Base-by-base conservation (phyloP, 1,284 basidiomycete genomes). In the Malassezia sp. region DNA sequence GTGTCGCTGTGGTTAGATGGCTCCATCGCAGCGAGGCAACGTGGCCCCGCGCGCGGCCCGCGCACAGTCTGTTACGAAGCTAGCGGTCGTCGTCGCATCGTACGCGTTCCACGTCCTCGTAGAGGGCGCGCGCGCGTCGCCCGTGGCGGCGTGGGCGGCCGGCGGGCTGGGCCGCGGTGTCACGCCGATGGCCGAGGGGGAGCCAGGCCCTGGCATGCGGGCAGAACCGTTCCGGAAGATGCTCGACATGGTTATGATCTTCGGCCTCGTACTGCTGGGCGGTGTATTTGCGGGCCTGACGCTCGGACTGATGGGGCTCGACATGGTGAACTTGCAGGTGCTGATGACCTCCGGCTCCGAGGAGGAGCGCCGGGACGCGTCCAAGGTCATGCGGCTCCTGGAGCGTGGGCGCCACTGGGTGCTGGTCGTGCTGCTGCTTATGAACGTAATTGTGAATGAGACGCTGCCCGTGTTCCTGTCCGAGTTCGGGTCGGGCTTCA, bases 251-350 rank as follows among this genome's bases (percentile, higher is more conserved):
- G 14, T 40, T 5, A 42, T 42, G 36, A 41, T 50, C n/a, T 31
- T 20, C 1, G 12, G 9, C 4, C 52, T 68, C 5, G 65, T 68
- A 10, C 46, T 67, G 11, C 54, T 64, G 12, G 73, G 74, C 4
- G 75, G 75, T 10, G 60, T 75, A 21, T 75, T 75, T 60, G 73
- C 73, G 0, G 75, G 75, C 4, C 74, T 93, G 42, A 93, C 88
- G 0, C 79, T 95, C 17, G 89, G 85, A 5, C 75, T 93, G 24
- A 93, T 93, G 89, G 89, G 90, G 2, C 79, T 93, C 15, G 90
- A 96, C 62, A 84, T 89, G 59, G 78, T 95, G 33, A 88, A 93
- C 63, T 76, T 95, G 15, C 81, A 85, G 22, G 89, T 93, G 1
- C 75, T 91, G 20, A 75, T 84, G 1, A 77, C 80, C 0, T 85